Conservation (phyloP, 2,329 filamentous ascomycete genomes). For the Phaeosphaeriaceae sp. region DNA sequence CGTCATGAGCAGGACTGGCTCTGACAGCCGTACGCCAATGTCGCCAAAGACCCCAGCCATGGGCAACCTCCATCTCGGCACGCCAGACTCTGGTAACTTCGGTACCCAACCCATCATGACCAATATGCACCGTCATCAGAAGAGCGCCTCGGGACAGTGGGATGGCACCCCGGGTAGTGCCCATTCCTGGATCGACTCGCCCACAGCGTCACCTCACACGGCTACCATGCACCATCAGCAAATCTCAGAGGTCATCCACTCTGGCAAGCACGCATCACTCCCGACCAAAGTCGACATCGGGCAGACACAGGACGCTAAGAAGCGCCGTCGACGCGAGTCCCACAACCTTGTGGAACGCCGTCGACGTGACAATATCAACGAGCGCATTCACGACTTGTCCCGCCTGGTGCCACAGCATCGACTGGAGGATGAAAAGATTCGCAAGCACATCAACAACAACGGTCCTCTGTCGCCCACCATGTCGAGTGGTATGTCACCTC, state of each 20-base stretch:
- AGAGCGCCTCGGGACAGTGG: slow-evolving; percentile 88
- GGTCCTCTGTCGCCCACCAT: slow-evolving; percentile 86
- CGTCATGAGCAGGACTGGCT: slow-evolving; percentile 66
- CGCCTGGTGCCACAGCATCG: slow-evolving; percentile 90
- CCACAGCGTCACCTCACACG: slow-evolving; percentile 82
- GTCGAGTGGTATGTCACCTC: slow-evolving; percentile 70
- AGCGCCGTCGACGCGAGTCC: slow-evolving; percentile 87
- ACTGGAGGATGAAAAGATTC: slow-evolving; percentile 94
- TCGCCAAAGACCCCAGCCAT: slow-evolving; percentile 85
- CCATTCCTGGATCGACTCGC: slow-evolving; percentile 86
- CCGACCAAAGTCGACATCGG: slow-evolving; percentile 77
- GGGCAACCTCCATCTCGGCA: slow-evolving; percentile 73
- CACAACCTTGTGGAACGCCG: slow-evolving; percentile 96
- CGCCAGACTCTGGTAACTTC: slow-evolving; percentile 75
- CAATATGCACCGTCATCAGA: slow-evolving; percentile 72
- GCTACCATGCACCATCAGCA: slow-evolving; percentile 73
- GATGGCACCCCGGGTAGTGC: slow-evolving; percentile 84
- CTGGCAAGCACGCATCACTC: slow-evolving; percentile 84
- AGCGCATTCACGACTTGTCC: slow-evolving; percentile 95
- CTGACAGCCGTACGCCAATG: slow-evolving; percentile 78
- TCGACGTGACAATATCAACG: slow-evolving; percentile 96
- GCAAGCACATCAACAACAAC: slow-evolving; percentile 92
- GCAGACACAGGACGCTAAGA: slow-evolving; percentile 91
- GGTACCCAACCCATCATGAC: slow-evolving; percentile 80
- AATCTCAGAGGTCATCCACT: slow-evolving; percentile 86